Percentiles rank a stretch among this genome's conserved stretches.
Conservation (phyloP, 345 rosid genomes). For the Cochlearia excelsa region DNA sequence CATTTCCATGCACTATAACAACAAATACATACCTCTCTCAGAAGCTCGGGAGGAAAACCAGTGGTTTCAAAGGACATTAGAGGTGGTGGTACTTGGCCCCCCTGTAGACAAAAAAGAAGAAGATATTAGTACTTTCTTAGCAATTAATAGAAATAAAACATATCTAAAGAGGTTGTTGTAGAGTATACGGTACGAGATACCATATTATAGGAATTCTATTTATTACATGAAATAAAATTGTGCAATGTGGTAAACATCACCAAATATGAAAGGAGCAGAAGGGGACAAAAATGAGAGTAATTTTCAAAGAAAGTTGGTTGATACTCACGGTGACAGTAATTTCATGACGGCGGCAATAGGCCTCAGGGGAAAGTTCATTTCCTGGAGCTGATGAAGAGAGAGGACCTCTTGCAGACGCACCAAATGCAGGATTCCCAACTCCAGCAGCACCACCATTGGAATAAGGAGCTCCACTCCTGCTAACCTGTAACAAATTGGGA, state of each 20-base stretch:
- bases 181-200: neutral
- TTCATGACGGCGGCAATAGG: constrained; percentile 76
- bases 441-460: constrained; percentile 47
- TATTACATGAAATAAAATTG: neutral
- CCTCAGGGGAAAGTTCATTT: constrained; percentile 53
- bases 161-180: neutral
- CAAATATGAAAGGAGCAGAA: neutral
- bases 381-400: constrained; percentile 42
- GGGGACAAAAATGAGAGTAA: neutral
- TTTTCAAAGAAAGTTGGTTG: neutral
- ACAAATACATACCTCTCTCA: constrained; percentile 70
- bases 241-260: neutral
- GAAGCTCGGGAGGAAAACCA: constrained; percentile 86
- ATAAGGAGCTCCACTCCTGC: constrained; percentile 38
- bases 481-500: constrained; percentile 19
- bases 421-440: constrained; percentile 37
- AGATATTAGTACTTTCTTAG: neutral
- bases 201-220: neutral
- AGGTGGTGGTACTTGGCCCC: constrained; percentile 75
- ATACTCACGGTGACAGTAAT: constrained; percentile 71
- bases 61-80: constrained; percentile 70
- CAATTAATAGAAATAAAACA: neutral
- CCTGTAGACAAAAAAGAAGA: constrained; percentile 42
- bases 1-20: neutral
- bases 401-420: constrained; percentile 42